Evolutionary conservation across 2,329 filamentous ascomycete species (phyloP), one percentile per base, ranked within the genome.

Genomic region (Fusarium sp.): DNA sequence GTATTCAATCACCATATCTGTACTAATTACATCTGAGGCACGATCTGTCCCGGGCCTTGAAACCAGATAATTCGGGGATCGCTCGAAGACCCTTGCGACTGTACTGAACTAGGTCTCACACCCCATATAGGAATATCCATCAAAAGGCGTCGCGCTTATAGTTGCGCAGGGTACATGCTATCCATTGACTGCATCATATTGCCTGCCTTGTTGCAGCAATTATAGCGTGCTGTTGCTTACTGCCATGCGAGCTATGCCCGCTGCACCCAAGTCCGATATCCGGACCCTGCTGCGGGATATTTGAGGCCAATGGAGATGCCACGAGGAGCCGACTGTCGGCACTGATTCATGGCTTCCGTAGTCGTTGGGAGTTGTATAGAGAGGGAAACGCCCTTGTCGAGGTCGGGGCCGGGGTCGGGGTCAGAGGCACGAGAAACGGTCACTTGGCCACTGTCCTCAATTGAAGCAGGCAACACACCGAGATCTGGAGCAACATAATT

Each of bases 311-410:
- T 11, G n/a, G 1, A 8, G 8, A 18, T 24, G 3, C 11, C 10
- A 24, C 10, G 0, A 44, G 3, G 6, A 44, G 3, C 17, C n/a
- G 26, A n/a, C 3, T 44, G 0, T n/a, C 0, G 22, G 14, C 3
- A 15, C 3, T 3, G 5, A 18, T 8, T 18, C 15, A 18, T 18
- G n/a, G 13, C n/a, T 24, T 9, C 17, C 4, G 7, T 24, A 12
- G 0, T 24, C 11, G 0, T 13, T 8, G 7, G 15, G 8, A 18
- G 8, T 44, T 44, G 17, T 24, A 12, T 8, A 18, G 5, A 24
- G n/a, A 44, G 5, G 42, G 8, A 24, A 8, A 13, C 0, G 11
- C 13, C n/a, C n/a, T 13, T 44, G 11, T 18, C n/a, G 11, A 8
- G 15, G 17, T 44, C 13, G 1, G 0, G 10, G n/a, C 13, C 2